phyloP scores from a whole-genome alignment of 2,329 filamentous ascomycete species.

The Fusarium anguioides region DNA sequence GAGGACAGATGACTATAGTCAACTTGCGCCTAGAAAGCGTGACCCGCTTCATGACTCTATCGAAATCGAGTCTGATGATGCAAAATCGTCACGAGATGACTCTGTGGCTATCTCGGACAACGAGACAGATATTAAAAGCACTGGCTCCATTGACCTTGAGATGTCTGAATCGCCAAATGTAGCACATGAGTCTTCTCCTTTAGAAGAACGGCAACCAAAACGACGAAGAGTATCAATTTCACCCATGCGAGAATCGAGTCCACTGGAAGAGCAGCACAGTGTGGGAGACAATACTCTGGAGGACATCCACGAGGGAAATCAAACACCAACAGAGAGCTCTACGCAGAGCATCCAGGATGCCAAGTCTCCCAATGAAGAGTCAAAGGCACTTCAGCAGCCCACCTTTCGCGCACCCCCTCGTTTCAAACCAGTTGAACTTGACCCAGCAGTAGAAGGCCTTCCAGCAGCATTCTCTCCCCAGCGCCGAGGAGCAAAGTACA shows the following conservation, averaged over 20 bases:
- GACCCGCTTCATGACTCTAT: conserved; percentile 42
- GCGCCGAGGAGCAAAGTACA: conserved; percentile 50
- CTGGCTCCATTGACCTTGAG: conserved; percentile 14
- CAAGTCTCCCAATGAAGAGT: conserved; percentile 27
- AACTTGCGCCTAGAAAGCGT: conserved; percentile 10
- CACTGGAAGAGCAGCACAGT: not conserved
- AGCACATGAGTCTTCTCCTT: conserved; percentile 7
- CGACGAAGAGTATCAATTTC: conserved; percentile 47
- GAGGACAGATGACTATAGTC: conserved; percentile 11
- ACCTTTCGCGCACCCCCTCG: conserved; percentile 54
- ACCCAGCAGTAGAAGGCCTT: conserved; percentile 36
- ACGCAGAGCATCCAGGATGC: conserved; percentile 25
- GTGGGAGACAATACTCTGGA: not conserved
- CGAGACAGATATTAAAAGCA: not conserved
- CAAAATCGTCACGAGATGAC: conserved; percentile 28
- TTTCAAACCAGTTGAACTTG: conserved; percentile 51
- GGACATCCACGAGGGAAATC: not conserved
- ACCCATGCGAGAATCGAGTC: conserved; percentile 32
- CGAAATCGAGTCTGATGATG: conserved; percentile 45
- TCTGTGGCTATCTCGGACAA: conserved; percentile 4
- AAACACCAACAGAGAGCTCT: conserved; percentile 18
- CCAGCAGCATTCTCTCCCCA: conserved; percentile 52
- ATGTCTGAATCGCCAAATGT: conserved; percentile 3
- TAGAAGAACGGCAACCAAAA: conserved; percentile 42
- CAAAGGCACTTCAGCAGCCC: conserved; percentile 48